A percentile compares a stretch with the other conserved stretches of the same genome.
phyloP scores from a whole-genome alignment of 2,329 filamentous ascomycete species.

The Monosporascus sp. region DNA sequence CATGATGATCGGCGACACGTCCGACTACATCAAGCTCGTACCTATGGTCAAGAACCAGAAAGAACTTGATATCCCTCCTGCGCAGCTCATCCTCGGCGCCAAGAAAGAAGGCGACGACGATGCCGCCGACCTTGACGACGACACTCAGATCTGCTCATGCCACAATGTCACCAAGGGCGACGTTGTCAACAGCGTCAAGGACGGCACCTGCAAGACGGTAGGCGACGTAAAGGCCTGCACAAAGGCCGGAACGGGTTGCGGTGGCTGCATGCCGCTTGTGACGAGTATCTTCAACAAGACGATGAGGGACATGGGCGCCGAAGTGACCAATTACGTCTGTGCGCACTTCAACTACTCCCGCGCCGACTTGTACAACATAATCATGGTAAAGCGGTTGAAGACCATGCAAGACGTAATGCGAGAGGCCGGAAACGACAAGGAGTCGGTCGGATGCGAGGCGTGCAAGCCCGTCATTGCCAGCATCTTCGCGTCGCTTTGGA shows the following conservation, averaged over 20 bases:
- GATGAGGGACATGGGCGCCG: constrained; percentile 78
- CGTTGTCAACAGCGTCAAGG: constrained; percentile 65
- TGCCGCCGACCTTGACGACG: constrained; percentile 72
- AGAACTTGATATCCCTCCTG: constrained; percentile 68
- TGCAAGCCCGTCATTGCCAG: constrained; percentile 81
- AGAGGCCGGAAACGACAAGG: constrained; percentile 64
- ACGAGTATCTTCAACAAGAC: constrained; percentile 87
- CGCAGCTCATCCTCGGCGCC: constrained; percentile 77
- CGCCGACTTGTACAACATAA: constrained; percentile 84
- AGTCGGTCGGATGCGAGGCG: constrained; percentile 75
- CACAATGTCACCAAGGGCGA: constrained; percentile 90
- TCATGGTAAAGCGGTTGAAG: constrained; percentile 73
- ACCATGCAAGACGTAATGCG: constrained; percentile 73
- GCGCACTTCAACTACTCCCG: constrained; percentile 79
- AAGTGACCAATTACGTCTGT: constrained; percentile 83
- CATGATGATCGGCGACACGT: constrained; percentile 95
- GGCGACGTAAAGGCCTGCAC: constrained; percentile 84
- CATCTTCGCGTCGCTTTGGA: constrained; percentile 78
- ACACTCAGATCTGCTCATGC: constrained; percentile 87
- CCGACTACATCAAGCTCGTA: constrained; percentile 84
- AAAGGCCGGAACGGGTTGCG: constrained; percentile 86
- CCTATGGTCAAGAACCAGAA: constrained; percentile 84
- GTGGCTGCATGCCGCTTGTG: constrained; percentile 83
- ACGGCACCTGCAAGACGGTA: constrained; percentile 74
- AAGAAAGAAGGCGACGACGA: constrained; percentile 69